A percentile compares a stretch with the other conserved stretches of the same genome.
phyloP scores from a whole-genome alignment of 331 rosid species.

The Saraca asoca region DNA sequence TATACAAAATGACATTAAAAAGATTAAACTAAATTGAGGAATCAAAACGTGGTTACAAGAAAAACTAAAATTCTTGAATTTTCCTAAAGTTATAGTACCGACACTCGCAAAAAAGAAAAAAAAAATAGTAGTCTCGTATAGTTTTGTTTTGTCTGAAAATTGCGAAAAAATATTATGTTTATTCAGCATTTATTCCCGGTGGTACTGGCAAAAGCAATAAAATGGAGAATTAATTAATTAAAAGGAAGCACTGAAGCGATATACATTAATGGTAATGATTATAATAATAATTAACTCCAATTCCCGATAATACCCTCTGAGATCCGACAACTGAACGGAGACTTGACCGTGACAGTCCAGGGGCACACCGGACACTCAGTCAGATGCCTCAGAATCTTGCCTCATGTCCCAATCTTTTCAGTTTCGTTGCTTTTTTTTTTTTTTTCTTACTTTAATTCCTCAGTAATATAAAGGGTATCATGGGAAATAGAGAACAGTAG shows the following conservation, averaged over 20 bases:
- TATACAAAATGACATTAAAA: no score
- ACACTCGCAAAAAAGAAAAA: no score
- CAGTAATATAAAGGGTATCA: constrained; percentile 12
- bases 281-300: constrained; percentile 43
- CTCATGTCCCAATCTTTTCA: constrained; percentile 30
- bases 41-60: no score
- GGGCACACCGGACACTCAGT: constrained; percentile 91
- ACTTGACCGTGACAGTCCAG: constrained; percentile 48
- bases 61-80: no score
- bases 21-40: no score
- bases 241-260: constrained; percentile 51
- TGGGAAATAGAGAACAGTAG: background rate
- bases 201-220: no score
- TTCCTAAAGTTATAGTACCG: no score
- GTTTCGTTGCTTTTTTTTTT: constrained; percentile 5
- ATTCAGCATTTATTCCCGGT: no score
- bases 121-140: no score
- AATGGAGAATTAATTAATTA: constrained; percentile 23
- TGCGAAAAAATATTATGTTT: no score
- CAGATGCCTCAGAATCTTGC: constrained; percentile 3
- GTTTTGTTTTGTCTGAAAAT: no score
- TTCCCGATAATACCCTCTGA: constrained; percentile 72
- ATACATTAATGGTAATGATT: constrained; percentile 43
- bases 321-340: background rate
- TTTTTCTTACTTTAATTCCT: background rate